phyloP scores from a whole-genome alignment of 129 eudicot species.

The Flaveria trinervia region DNA sequence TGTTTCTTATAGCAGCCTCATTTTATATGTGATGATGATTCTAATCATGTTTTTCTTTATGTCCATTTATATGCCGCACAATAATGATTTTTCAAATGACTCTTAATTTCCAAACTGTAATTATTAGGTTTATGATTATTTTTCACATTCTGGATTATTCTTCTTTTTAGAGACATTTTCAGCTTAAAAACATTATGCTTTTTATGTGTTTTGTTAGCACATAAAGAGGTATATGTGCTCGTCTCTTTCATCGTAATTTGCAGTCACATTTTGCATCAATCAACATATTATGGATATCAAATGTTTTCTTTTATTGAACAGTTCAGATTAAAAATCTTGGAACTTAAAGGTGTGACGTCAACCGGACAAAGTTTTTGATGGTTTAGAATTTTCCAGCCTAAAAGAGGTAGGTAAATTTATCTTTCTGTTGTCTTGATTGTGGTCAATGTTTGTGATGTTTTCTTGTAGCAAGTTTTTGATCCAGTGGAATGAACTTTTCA shows the following conservation, averaged over 20 bases:
- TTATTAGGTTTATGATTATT: not conserved
- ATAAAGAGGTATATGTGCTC: conserved; percentile 16
- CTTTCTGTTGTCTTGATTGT: not conserved
- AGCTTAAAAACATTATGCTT: conserved; percentile 10
- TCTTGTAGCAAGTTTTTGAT: not conserved
- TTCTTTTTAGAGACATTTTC: not conserved
- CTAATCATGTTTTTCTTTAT: not conserved
- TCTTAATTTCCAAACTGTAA: not conserved
- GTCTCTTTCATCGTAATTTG: conserved; percentile 12
- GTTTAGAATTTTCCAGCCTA: conserved; percentile 11
- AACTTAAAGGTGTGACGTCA: conserved; percentile 21
- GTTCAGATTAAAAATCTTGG: conserved; percentile 27
- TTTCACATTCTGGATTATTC: conserved; percentile 1
- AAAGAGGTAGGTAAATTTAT: conserved; percentile 23
- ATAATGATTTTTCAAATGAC: not conserved
- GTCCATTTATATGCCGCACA: not conserved
- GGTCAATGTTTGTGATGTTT: not conserved
- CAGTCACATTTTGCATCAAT: not conserved
- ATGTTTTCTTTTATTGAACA: conserved; percentile 10
- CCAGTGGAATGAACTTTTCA: not conserved
- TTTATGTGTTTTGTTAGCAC: conserved; percentile 23
- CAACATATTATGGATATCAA: conserved; percentile 1
- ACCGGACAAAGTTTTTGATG: conserved; percentile 4
- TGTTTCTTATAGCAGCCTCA: not conserved
- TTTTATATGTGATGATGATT: not conserved